These are phyloP conservation scores for Nitzschia palea DNA, from an alignment of 108 stramenopile genomes.

Conservation along the genomic window DNA sequence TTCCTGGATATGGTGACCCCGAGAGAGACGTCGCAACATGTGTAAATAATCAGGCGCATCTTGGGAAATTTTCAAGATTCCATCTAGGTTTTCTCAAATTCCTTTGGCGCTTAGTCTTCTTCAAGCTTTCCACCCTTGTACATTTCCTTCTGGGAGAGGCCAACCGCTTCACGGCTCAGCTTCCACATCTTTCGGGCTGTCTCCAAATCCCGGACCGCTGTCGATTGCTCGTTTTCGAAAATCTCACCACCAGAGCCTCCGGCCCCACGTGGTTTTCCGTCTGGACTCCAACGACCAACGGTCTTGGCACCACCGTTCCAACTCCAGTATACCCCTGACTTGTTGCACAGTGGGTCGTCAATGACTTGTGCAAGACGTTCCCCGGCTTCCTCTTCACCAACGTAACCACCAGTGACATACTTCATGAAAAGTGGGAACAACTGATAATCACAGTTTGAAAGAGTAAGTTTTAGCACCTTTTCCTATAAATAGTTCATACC, in stretches of 20 bases:
- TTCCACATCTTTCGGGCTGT: slow-evolving; percentile 90
- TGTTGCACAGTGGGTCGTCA: slow-evolving; percentile 83
- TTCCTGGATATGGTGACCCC: too few species aligned
- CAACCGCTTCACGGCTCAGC: slow-evolving; percentile 71
- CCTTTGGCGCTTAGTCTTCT: slow-evolving; percentile 15
- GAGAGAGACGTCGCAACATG: too few species aligned
- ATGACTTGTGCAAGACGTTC: slow-evolving; percentile 85
- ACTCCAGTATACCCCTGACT: slow-evolving; percentile 92
- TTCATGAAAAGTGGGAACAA: slow-evolving; percentile 75
- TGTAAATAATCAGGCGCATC: too few species aligned
- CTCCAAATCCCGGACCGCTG: slow-evolving; percentile 80
- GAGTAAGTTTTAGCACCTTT: too few species aligned
- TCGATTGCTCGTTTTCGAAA: slow-evolving; percentile 87
- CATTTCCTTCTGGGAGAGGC: slow-evolving; percentile 76
- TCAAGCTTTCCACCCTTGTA: slow-evolving; percentile 57
- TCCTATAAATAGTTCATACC: too few species aligned
- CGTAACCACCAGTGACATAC: slow-evolving; percentile 89
- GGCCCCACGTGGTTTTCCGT: slow-evolving; percentile 86
- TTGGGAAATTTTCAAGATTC: too few species aligned
- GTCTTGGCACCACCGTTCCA: slow-evolving; percentile 96
- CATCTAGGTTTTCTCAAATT: too few species aligned
- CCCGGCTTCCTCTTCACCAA: slow-evolving; percentile 86
- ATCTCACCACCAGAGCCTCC: slow-evolving; percentile 95
- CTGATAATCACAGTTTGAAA: too few species aligned
- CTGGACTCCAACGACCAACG: slow-evolving; percentile 76